Base-by-base conservation (phyloP, 1,284 basidiomycete genomes). In the Tilletia walkeri region DNA sequence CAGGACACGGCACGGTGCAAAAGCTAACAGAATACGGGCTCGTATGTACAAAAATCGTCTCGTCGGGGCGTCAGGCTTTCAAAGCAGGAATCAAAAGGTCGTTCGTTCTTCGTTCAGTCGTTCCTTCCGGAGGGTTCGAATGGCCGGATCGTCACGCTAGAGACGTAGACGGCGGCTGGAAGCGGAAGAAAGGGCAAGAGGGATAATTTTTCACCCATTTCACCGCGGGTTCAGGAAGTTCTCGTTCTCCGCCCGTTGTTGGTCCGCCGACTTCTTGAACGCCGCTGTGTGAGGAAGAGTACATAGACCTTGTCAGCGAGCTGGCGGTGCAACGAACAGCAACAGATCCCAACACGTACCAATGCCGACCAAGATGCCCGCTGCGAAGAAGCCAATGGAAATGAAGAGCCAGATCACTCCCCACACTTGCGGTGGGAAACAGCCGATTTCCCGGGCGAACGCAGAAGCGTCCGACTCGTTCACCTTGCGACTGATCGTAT, bases 391-490 rank as follows among this genome's bases (percentile, higher is more conserved):
- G 16, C 88, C 80, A 70, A 92, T 87, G 0, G 94, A 91, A 61
- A 90, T 86, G 74, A 97, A 83, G 45, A 95, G 88, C 95, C 95
- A 98, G 71, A 97, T 87, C 69, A 94, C 76, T 83, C 86, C 86
- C 86, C 86, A 87, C 59, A 85, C 84, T 68, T 85, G 84, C 7
- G 85, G 84, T 20, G 84, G 83, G 63, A 85, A 86, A 69, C 86
- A 86, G 7, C 93, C 93, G 74, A 93, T 93, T 71, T 94, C 89
- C 39, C 90, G 87, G 1, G 95, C 92, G 82, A 95, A 98, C 20
- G 91, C 90, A 4, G 90, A 90, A 0, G 95, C 95, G 80, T 99
- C 95, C 1, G 92, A 94, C 30, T 89, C 89, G 80, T 97, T 95
- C 73, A 94, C 90, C 85, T 96, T 96, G 67, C 94, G 88, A 14